Evolutionary conservation across 1,284 basidiomycete species (phyloP), one percentile per base, ranked within the genome.

Genomic region (Puccinia coronata): DNA sequence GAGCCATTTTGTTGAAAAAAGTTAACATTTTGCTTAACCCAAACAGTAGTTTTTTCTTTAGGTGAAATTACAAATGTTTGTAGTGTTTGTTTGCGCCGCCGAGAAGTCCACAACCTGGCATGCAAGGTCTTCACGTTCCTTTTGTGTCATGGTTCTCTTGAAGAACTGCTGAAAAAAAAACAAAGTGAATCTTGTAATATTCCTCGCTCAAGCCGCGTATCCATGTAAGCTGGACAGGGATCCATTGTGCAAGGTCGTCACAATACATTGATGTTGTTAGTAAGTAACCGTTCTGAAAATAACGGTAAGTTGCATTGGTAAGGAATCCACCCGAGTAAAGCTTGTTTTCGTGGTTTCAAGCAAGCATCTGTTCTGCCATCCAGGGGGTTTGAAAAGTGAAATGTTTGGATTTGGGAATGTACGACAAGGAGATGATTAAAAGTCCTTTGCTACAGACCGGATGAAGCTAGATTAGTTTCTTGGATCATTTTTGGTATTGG

Each of bases 181-280:
- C 11, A 28, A 67, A 67, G 34, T 67, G 63, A 8, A 34, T 43
- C 25, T 34, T 43, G 23, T 67, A 67, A 31, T 67, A 43, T 8
- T 67, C 9, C 9, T 8, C 36, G 8, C 12, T 18, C 3, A 70
- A n/a, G 2, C 16, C 67, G 25, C n/a, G 18, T 11, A 70, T 70
- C 67, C 67, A 70, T 5, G 67, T 41, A 5, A 70, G 36, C n/a
- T 70, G 67, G 2, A 70, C 43, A 4, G 69, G 69, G 41, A 65
- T n/a, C 34, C 34, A 39, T 65, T n/a, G 6, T 18, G 34, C 3
- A 23, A 39, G 34, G 16, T 31, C 14, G 20, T 31, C 39, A 65
- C 31, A 65, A 39, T 9, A 65, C 61, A 65, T 65, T 5, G 61
- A 65, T 36, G 61, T 65, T 14, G 28, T 65, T 36, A 65, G 61